Base-by-base conservation (phyloP, 106 monocot species). In the Triglochin maritima region DNA sequence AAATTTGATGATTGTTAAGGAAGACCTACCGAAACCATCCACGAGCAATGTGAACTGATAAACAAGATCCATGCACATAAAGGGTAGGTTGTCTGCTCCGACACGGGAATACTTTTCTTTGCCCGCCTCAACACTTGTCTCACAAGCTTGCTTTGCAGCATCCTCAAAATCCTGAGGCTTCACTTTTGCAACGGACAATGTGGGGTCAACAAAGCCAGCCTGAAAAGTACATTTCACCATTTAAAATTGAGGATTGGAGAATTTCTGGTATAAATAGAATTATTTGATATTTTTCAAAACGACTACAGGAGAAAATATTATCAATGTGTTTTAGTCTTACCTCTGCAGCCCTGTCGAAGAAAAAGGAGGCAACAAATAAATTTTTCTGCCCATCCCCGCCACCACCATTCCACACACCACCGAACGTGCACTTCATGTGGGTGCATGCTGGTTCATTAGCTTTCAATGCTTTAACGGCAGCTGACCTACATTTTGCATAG, bases 291-390 rank as follows among this genome's bases (percentile, higher is more conserved):
- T 29, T 29, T 29, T 29, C 29, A 0, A 29, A 29, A 29, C 29
- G 29, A 29, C 29, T 29, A 29, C 29, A 0, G 29, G 29, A 29
- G 29, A 1, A 29, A 29, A 29, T 29, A 29, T 29, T 29, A 29
- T 29, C 29, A 29, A 29, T 29, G 29, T 29, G 29, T 29, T 46
- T 4, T 55, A 55, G 8, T 15, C 45, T 77, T 44, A 86, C 94
- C 94, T 94, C 90, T 47, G 85, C 85, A 71, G 94, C 94, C 64
- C 90, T 80, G 67, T 94, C 94, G 47, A 87, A 94, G 85, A 90
- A 94, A 78, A 94, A 94, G 54, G 94, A 94, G 7, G 94, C 94
- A 16, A 94, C 89, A 81, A 89, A 90, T 44, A 89, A 73, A 67
- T 83, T 89, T 65, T 79, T 87, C 72, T 94, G 85, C 47, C 94